phyloP scores from a whole-genome alignment of 1,284 basidiomycete species.

The Ustanciosporium gigantosporum region DNA sequence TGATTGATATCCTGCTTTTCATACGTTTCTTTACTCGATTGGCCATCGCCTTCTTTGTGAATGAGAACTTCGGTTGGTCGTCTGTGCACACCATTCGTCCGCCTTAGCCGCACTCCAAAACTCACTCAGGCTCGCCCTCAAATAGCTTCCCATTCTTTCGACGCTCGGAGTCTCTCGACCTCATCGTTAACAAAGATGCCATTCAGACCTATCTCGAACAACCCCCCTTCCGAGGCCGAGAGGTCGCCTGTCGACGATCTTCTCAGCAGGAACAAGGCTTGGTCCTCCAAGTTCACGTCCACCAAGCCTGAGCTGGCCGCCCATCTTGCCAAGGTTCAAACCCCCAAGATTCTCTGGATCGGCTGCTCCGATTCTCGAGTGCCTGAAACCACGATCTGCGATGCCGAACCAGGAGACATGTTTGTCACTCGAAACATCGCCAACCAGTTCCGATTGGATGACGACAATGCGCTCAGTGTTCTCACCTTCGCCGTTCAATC shows the following conservation, averaged over 20 bases:
- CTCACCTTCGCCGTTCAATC: slow-evolving; percentile 78
- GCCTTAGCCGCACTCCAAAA: too few relatives aligned
- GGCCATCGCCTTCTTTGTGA: too few relatives aligned
- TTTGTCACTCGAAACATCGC: slow-evolving; percentile 62
- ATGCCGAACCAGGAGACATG: slow-evolving; percentile 56
- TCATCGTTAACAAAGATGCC: too few relatives aligned
- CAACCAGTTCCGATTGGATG: slow-evolving; percentile 71
- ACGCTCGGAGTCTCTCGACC: too few relatives aligned
- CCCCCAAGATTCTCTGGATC: slow-evolving; percentile 76
- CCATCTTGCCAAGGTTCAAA: slow-evolving; percentile 70
- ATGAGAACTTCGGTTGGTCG: too few relatives aligned
- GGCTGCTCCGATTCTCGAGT: slow-evolving; percentile 62
- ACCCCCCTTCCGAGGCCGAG: too few relatives aligned
- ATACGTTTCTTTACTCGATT: too few relatives aligned
- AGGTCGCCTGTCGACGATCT: slow-evolving; percentile 27
- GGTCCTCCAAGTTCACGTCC: slow-evolving; percentile 27
- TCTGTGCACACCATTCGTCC: too few relatives aligned
- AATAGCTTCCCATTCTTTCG: too few relatives aligned
- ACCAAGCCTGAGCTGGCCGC: slow-evolving; percentile 70
- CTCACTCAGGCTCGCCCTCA: too few relatives aligned
- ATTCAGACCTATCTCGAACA: too few relatives aligned
- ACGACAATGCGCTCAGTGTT: slow-evolving; percentile 77
- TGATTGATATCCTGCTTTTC: too few relatives aligned
- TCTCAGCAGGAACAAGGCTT: slow-evolving; percentile 42
- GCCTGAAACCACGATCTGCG: slow-evolving; percentile 64